phyloP scores from a whole-genome alignment of 192 early-diverging fungal genomes.

The Backusella liffmaniae region DNA sequence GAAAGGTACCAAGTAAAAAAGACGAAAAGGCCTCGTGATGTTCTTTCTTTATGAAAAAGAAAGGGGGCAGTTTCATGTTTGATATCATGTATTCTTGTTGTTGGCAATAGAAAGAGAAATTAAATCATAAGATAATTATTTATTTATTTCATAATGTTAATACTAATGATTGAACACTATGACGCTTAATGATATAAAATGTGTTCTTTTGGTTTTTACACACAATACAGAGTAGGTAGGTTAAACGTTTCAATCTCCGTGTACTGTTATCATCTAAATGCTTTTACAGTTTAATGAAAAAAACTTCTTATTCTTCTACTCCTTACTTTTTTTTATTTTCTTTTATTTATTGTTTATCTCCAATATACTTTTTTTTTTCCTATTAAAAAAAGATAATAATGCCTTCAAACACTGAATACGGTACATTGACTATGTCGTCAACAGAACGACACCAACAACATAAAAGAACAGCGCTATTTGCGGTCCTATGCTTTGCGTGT shows the following conservation, averaged over 20 bases:
- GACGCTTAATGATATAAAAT: neutral
- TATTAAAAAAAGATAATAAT: neutral
- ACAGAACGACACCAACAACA: neutral
- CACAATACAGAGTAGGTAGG: neutral
- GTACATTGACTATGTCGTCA: neutral
- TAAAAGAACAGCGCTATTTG: neutral
- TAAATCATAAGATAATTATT: too few species aligned
- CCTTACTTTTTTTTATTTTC: neutral
- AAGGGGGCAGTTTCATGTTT: too few species aligned
- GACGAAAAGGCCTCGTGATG: neutral
- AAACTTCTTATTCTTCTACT: neutral
- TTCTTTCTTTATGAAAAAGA: neutral
- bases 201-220: neutral
- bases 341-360: neutral
- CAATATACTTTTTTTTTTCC: neutral
- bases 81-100: too few species aligned
- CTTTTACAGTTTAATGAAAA: neutral
- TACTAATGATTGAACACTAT: neutral
- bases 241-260: neutral
- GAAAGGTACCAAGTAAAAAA: neutral
- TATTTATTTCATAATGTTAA: neutral
- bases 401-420: neutral
- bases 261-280: neutral
- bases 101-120: too few species aligned
- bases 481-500: neutral